Conservation (phyloP, 2,329 filamentous ascomycete species). For the Trichoderma guizhouense region DNA sequence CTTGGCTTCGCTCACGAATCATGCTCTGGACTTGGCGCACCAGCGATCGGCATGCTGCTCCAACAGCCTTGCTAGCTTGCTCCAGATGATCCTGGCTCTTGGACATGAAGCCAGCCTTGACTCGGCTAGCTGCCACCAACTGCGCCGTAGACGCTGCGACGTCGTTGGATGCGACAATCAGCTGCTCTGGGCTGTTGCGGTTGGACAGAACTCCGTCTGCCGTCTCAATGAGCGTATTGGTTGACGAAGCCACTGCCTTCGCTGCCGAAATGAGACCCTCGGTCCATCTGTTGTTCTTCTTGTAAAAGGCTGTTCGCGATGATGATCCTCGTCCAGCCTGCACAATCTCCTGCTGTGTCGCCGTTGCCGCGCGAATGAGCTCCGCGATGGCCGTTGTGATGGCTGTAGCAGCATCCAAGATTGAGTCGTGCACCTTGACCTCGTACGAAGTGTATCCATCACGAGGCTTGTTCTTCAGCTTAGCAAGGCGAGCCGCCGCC, state of each 20-base stretch:
- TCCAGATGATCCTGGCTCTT: conserved; percentile 93
- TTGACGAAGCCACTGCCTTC: conserved; percentile 90
- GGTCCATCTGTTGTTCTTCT: conserved; percentile 99
- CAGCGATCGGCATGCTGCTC: conserved; percentile 77
- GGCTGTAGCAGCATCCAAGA: conserved; percentile 86
- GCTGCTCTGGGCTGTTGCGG: conserved; percentile 90
- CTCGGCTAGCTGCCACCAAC: conserved; percentile 88
- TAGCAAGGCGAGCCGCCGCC: conserved; percentile 81
- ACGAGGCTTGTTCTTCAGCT: conserved; percentile 92
- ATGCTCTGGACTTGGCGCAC: conserved; percentile 93
- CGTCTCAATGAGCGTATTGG: conserved; percentile 95
- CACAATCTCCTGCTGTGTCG: conserved; percentile 94
- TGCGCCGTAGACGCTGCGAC: conserved; percentile 95
- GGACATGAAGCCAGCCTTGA: conserved; percentile 98
- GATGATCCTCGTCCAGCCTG: conserved; percentile 84
- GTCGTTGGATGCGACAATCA: conserved; percentile 96
- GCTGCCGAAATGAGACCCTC: conserved; percentile 96
- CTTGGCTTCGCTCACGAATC: conserved; percentile 80
- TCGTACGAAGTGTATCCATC: conserved; percentile 96
- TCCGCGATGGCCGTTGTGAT: conserved; percentile 92
- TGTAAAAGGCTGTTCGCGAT: conserved; percentile 93
- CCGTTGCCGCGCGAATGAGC: conserved; percentile 91
- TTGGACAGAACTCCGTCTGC: conserved; percentile 91
- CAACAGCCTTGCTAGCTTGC: conserved; percentile 87
- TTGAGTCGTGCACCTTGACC: conserved; percentile 91